Conservation (phyloP, 2,329 filamentous ascomycete species). For the Penicillium sp. region DNA sequence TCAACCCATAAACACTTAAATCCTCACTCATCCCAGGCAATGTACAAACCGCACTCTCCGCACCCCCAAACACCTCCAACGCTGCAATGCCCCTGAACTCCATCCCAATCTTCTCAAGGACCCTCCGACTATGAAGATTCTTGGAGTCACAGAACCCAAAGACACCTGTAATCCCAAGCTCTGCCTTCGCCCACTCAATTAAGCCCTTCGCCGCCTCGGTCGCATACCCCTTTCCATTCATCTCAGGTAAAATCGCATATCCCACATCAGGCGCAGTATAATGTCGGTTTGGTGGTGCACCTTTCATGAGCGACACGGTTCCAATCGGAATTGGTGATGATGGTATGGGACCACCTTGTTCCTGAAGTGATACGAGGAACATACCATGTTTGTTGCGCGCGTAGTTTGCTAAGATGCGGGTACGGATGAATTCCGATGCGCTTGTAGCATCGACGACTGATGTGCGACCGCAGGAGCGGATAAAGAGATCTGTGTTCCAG, state of each 20-base stretch:
- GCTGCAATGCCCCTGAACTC: constrained; percentile 18
- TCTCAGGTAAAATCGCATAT: constrained; percentile 23
- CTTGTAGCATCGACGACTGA: constrained; percentile 7
- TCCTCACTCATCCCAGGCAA: constrained; percentile 14
- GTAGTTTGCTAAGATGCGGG: constrained; percentile 5
- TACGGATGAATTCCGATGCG: constrained; percentile 11
- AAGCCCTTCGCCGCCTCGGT: constrained; percentile 24
- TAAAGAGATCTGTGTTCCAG: constrained; percentile 22
- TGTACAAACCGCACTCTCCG: constrained; percentile 18
- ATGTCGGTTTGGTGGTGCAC: constrained; percentile 11
- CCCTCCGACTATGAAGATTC: constrained; percentile 18
- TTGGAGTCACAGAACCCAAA: constrained; percentile 23
- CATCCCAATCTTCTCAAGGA: constrained; percentile 27
- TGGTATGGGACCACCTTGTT: not conserved
- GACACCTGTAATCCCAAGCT: constrained; percentile 16
- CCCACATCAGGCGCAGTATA: constrained; percentile 26
- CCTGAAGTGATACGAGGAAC: constrained; percentile 11
- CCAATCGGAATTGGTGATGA: constrained; percentile 10
- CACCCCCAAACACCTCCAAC: constrained; percentile 17
- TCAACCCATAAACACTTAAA: constrained; percentile 15
- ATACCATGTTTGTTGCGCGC: constrained; percentile 7
- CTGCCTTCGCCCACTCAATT: constrained; percentile 15
- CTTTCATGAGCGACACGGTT: constrained; percentile 18
- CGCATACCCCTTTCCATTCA: constrained; percentile 28
- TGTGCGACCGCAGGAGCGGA: constrained; percentile 13